These are phyloP conservation scores for Termitomyces sp. DNA, from an alignment of 768 basidiomycete genomes.

Conservation along the genomic window DNA sequence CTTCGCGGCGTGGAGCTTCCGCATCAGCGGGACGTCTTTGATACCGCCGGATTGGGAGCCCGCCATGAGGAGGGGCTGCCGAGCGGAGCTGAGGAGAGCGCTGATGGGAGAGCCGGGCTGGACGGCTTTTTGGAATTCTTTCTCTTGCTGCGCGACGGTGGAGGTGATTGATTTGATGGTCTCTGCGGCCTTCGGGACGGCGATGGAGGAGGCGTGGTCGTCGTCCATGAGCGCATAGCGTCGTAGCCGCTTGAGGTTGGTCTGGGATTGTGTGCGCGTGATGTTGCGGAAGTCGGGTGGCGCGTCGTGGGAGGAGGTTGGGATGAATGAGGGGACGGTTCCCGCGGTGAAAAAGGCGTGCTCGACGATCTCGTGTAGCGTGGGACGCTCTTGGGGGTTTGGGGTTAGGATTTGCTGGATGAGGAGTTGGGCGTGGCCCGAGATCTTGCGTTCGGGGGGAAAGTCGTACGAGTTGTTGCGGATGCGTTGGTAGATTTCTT, in stretches of 20 bases:
- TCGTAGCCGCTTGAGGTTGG: constrained; percentile 69
- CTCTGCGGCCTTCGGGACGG: constrained; percentile 35
- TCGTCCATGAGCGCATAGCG: constrained; percentile 62
- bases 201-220: constrained; percentile 45
- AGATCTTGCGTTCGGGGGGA: constrained; percentile 72
- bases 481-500: constrained; percentile 94
- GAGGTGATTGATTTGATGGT: constrained; percentile 43
- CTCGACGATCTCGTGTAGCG: constrained; percentile 79
- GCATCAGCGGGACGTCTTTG: constrained; percentile 39
- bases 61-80: constrained; percentile 80
- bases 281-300: constrained; percentile 76
- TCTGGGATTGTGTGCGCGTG: constrained; percentile 51
- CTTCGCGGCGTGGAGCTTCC: constrained; percentile 57
- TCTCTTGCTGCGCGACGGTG: constrained; percentile 82
- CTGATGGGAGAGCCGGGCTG: constrained; percentile 95
- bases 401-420: constrained; percentile 84
- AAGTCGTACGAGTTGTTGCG: constrained; percentile 93
- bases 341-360: constrained; percentile 84
- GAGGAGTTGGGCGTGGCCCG: constrained; percentile 68
- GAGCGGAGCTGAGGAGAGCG: constrained; percentile 82
- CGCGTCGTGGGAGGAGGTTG: constrained; percentile 70
- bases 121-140: constrained; percentile 94
- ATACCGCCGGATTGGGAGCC: constrained; percentile 15
- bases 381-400: constrained; percentile 78
- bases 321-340: constrained; percentile 77